These are phyloP conservation scores for Capsicum pubescens DNA, from an alignment of 257 asterid species.

Conservation along the genomic window DNA sequence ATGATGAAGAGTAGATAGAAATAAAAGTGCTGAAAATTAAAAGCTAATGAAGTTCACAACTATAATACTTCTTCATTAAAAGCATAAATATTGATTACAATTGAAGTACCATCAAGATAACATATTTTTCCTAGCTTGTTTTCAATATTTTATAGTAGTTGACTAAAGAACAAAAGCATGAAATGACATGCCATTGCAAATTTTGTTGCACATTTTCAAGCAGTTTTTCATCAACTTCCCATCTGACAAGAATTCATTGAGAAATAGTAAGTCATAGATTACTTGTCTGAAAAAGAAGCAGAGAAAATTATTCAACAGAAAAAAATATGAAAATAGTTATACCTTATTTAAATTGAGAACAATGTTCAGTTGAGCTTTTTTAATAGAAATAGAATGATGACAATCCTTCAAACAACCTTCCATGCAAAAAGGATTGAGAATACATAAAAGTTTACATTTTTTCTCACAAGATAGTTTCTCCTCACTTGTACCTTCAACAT, in stretches of 20 bases:
- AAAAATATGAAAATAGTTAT: too few species aligned
- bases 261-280: not conserved
- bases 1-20: too few species aligned
- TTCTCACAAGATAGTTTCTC: not conserved
- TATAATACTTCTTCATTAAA: not conserved
- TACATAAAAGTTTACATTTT: not conserved
- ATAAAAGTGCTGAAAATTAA: not conserved
- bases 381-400: not conserved
- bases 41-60: not conserved
- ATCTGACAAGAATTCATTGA: not conserved
- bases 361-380: not conserved
- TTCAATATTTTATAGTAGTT: not conserved
- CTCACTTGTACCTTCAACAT: not conserved
- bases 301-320: not conserved
- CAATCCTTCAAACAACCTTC: not conserved
- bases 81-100: not conserved
- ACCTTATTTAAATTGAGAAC: not conserved
- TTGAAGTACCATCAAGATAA: not conserved
- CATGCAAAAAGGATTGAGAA: constrained; percentile 4
- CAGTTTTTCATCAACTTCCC: not conserved
- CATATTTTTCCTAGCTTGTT: not conserved
- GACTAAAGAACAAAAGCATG: not conserved
- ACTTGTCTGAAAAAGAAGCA: not conserved
- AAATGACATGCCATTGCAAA: not conserved
- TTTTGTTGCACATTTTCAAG: not conserved